These are phyloP conservation scores for Tilletia indica DNA, from an alignment of 1,284 basidiomycete species.

Conservation along the genomic window DNA sequence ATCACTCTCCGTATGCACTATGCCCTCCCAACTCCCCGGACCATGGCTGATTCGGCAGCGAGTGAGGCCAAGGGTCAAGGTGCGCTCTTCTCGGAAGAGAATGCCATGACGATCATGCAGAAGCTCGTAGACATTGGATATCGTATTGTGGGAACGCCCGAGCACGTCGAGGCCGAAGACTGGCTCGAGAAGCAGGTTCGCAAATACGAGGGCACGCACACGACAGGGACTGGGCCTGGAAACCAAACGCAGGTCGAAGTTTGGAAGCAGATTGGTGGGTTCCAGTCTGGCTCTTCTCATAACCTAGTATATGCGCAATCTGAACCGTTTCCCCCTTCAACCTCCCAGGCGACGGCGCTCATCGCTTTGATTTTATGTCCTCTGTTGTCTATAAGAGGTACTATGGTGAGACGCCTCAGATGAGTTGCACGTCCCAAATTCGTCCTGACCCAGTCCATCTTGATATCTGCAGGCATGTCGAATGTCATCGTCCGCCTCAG, in stretches of 20 bases:
- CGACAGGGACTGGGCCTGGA: slow-evolving; percentile 27
- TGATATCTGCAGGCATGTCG: slow-evolving; percentile 63
- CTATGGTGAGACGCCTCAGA: slow-evolving; percentile 55
- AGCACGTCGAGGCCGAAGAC: slow-evolving; percentile 79
- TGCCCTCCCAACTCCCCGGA: slow-evolving; percentile 40
- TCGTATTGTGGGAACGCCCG: slow-evolving; percentile 83
- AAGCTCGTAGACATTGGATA: slow-evolving; percentile 73
- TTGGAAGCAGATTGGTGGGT: slow-evolving; percentile 44
- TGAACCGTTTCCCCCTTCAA: too few relatives aligned
- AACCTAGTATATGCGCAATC: neutral
- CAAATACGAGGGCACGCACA: slow-evolving; percentile 59
- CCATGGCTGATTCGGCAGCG: slow-evolving; percentile 23
- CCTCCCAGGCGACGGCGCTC: slow-evolving; percentile 44
- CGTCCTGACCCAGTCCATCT: neutral
- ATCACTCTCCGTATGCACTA: slow-evolving; percentile 47
- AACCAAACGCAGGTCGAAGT: slow-evolving; percentile 50
- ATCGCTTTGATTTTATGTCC: slow-evolving; percentile 51
- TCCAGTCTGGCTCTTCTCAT: neutral
- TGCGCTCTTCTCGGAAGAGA: slow-evolving; percentile 45
- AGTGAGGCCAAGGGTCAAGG: slow-evolving; percentile 20
- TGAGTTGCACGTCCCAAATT: neutral
- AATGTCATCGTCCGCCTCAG: slow-evolving; percentile 88
- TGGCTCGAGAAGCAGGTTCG: slow-evolving; percentile 74
- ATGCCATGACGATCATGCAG: slow-evolving; percentile 46
- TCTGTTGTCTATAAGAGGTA: slow-evolving; percentile 87